Evolutionary conservation across 2,329 filamentous ascomycete genomes (phyloP), one percentile per base, ranked within the genome.

Genomic region (Talaromyces sp.): DNA sequence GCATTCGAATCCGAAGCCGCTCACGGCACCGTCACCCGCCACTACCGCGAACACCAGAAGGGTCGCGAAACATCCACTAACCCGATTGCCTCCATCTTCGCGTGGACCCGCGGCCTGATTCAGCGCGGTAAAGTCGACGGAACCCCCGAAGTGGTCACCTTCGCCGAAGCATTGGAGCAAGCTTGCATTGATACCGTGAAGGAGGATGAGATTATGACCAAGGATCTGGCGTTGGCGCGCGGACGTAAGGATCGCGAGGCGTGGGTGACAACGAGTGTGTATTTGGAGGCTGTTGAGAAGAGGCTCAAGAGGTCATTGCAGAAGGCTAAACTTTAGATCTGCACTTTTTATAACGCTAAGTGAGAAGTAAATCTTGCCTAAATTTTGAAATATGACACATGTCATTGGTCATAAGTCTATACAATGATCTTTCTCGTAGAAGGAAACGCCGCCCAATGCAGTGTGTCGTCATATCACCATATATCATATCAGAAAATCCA

Each of bases 11-110:
- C 93, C 66, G 95, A 98, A 85, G 95, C 95, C 69, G 95, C 95
- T 70, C 95, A 98, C 86, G 95, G 95, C 74, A 98, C 95, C 69
- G 95, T 99, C 71, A 99, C 95, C 63, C 92, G 95, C 75, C 95
- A 98, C 85, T 98, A 93, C 88, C 92, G 95, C 77, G 94, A 98
- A 84, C 91, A 98, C 86, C 95, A 98, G 82, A 97, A 97, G 85
- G 95, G 95, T 77, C 89, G 89, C 73, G 92, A 97, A 82, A 99
- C 95, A 64, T 97, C 93, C 52, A 99, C 95, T 71, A 98, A 99
- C 88, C 95, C 95, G 67, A 98, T 98, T 74, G 95, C 95, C 68
- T 96, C 92, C 77, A 98, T 99, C 83, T 99, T 98, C 79, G 95
- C 95, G 74, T 99, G 95, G 95, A 98, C 95, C 67, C 90, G 95